Evolutionary conservation across 371 early-diverging fungal species (phyloP), one percentile per base, ranked within the genome.

Genomic region (Mortierella sp.): DNA sequence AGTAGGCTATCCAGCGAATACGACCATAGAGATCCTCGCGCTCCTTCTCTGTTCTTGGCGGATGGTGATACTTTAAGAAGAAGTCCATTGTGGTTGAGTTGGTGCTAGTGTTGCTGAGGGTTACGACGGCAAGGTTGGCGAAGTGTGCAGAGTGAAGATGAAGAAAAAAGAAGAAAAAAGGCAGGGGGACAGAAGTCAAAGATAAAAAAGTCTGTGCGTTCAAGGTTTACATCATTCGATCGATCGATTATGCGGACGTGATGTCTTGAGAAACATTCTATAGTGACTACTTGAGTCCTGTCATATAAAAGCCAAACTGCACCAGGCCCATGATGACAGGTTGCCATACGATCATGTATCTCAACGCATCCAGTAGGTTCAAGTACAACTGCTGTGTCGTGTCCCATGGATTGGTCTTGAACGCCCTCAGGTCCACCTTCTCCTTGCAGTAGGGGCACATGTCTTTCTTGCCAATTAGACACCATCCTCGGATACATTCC

Each of bases 361-460:
- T 85, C 19, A 94, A 83, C 30, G 89, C 91, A 81, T 95, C 95
- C 54, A 95, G 81, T 14, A 95, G 80, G 66, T 87, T 91, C n/a
- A 93, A 78, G 68, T 93, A 93, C 18, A 93, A 74, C 58, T 86
- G 85, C 63, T 93, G 92, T 49, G 90, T 89, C 0, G 87, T 89
- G 62, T 90, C 89, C 89, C 90, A 91, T 47, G 94, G 93, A 61
- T 94, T 93, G 55, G 84, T 83, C 61, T 87, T 88, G 70, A 95
- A 93, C 23, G 85, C 85, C 43, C 88, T 88, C 49, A 93, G 67
- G 69, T 94, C 91, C 10, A 95, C 94, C 63, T 93, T 93, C 76
- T 95, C 95, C 69, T 93, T 93, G 82, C 91, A 97, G 72, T 94
- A 96, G n/a, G 97, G 97, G 78, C 98, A 98, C 55, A 87, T 88